A percentile compares a stretch with the other conserved stretches of the same genome.
phyloP scores from a whole-genome alignment of 768 basidiomycete species.

The Rhodotorula sphaerocarpa region DNA sequence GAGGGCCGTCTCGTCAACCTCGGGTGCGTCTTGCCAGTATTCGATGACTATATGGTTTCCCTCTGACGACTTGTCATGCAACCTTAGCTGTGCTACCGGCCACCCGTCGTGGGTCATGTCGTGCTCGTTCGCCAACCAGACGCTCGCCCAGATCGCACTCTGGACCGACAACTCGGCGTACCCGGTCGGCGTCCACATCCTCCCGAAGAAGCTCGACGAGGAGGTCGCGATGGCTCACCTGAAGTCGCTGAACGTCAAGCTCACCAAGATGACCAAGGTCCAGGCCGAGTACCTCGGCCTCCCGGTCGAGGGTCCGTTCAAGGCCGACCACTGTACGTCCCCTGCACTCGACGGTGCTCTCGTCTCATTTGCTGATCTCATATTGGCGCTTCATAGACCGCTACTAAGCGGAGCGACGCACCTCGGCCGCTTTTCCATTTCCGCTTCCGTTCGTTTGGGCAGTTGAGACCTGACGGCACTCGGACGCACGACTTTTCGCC shows the following conservation, averaged over 20 bases:
- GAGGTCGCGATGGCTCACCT: conserved; percentile 97
- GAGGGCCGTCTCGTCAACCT: conserved; percentile 99
- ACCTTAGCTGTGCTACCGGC: conserved; percentile 76
- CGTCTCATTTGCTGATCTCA: too few relatives aligned
- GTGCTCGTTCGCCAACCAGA: conserved; percentile 98
- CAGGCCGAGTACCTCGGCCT: conserved; percentile 91
- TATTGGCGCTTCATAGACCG: too few relatives aligned
- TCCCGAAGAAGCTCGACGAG: conserved; percentile 97
- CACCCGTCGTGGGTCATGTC: conserved; percentile 99
- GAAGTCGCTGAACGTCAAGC: conserved; percentile 81
- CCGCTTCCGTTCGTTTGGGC: too few relatives aligned
- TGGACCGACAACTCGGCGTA: conserved; percentile 76
- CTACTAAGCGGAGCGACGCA: too few relatives aligned
- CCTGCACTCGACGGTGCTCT: not conserved
- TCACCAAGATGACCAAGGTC: conserved; percentile 48
- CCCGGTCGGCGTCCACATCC: conserved; percentile 94
- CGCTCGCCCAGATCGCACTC: conserved; percentile 87
- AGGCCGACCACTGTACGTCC: conserved; percentile 52
- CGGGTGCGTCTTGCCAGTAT: conserved; percentile 67
- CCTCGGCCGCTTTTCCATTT: too few relatives aligned
- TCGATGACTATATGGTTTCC: too few relatives aligned
- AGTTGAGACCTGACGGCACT: too few relatives aligned
- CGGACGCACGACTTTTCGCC: too few relatives aligned
- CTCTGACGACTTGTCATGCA: conserved; percentile 25
- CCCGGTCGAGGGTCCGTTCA: conserved; percentile 70